Base-by-base conservation (phyloP, 192 early-diverging fungal genomes). In the Entomortierella parvispora region DNA sequence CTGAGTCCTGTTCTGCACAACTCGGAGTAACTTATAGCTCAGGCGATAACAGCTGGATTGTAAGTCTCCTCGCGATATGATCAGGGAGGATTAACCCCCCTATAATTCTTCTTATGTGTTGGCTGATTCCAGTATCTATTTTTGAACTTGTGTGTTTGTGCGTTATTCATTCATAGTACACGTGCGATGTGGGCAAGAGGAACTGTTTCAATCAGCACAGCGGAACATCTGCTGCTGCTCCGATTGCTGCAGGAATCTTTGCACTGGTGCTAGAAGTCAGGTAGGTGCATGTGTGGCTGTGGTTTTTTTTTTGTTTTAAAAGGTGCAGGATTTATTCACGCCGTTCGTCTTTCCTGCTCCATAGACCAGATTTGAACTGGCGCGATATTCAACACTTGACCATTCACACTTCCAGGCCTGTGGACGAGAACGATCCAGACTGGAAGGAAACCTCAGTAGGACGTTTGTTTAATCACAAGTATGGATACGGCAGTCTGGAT, bases 171-270 rank as follows among this genome's bases (percentile, higher is more conserved):
- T n/a, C 40, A 23, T 62, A 84, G 83, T 82, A 82, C 45, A 96
- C 95, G 10, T 93, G 94, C 28, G 92, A 96, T 69, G 62, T 84
- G 62, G 94, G 95, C 18, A 68, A 86, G 44, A 82, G 87, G 52
- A 54, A 81, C 37, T 98, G 93, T 84, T 92, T 89, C 1, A 63
- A 83, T 50, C 68, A 56, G 20, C 95, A 96, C 68, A 91, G 93
- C 47, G 96, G 96, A 12, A 98, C 96, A 11, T 96, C 94, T 4
- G 96, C 96, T 5, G 95, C 96, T 0, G 96, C 96, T 0, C 96
- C 96, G 5, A 74, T 96, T 63, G 95, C 90, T 11, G 92, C 94
- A 0, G 96, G 93, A 33, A 86, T 98, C 28, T 90, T 89, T 84
- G 94, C 95, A 1, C 89, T 97, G 31, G 94, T 90, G 1, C 68